These are phyloP conservation scores for Lipomyces sp. DNA, from an alignment of 805 yeast species.

Conservation along the genomic window DNA sequence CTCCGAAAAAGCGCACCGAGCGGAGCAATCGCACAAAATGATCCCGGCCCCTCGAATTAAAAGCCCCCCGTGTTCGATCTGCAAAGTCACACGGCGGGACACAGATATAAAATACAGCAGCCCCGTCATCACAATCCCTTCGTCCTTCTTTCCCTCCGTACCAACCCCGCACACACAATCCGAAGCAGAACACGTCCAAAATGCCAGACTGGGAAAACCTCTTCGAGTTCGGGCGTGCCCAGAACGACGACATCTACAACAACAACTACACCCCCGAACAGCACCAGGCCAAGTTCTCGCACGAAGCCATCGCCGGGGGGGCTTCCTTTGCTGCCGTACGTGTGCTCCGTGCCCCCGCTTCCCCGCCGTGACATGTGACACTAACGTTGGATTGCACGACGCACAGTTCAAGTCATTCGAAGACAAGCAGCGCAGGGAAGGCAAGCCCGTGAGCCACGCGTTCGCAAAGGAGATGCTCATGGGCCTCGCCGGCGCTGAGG, in stretches of 20 bases:
- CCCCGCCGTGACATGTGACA: neutral
- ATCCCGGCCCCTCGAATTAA: too few species aligned
- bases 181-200: too few species aligned
- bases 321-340: constrained; percentile 34
- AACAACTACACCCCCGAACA: constrained; percentile 23
- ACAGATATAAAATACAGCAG: too few species aligned
- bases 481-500: constrained; percentile 35
- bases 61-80: too few species aligned
- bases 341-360: neutral
- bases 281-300: constrained; percentile 34
- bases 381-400: neutral
- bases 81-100: too few species aligned
- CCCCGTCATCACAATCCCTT: too few species aligned
- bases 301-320: constrained; percentile 36
- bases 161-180: too few species aligned
- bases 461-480: constrained; percentile 35
- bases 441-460: constrained; percentile 34
- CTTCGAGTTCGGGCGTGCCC: constrained; percentile 12
- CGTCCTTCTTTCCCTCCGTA: too few species aligned
- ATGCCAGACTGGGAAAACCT: too few species aligned
- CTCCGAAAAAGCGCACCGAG: too few species aligned
- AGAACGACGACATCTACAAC: constrained; percentile 15
- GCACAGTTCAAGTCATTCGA: constrained; percentile 31
- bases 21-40: too few species aligned
- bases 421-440: constrained; percentile 35